These are phyloP conservation scores for Prunus armeniaca DNA, from an alignment of 306 rosid species.

Conservation along the genomic window DNA sequence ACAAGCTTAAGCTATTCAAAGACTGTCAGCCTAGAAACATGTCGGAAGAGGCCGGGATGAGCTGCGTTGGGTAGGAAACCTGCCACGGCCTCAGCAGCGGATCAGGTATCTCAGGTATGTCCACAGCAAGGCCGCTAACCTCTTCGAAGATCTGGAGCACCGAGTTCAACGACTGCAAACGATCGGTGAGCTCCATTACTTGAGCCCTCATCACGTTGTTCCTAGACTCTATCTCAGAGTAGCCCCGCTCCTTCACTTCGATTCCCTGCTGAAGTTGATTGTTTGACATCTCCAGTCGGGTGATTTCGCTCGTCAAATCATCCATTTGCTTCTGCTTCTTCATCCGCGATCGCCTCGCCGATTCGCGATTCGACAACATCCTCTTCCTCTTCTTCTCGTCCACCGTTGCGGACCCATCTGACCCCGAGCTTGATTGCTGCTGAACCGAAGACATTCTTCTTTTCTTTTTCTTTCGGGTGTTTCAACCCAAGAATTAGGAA, in stretches of 20 bases:
- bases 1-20: neutral
- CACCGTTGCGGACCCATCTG: conserved; percentile 44
- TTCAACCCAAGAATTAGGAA: neutral
- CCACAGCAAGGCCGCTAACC: conserved; percentile 58
- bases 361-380: conserved; percentile 90
- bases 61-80: conserved; percentile 38
- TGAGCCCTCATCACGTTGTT: conserved; percentile 69
- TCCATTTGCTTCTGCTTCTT: conserved; percentile 90
- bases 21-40: conserved; percentile 45
- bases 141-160: conserved; percentile 72
- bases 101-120: conserved; percentile 73
- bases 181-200: conserved; percentile 60
- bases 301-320: conserved; percentile 57
- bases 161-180: conserved; percentile 65
- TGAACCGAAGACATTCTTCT: conserved; percentile 51
- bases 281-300: conserved; percentile 46
- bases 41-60: conserved; percentile 51
- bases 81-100: conserved; percentile 78
- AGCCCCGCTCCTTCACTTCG: conserved; percentile 52
- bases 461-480: neutral
- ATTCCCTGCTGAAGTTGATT: conserved; percentile 43
- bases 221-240: conserved; percentile 42
- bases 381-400: conserved; percentile 93
- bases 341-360: conserved; percentile 87
- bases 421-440: conserved; percentile 63